A percentile compares a stretch with the other conserved stretches of the same genome.
phyloP scores from a whole-genome alignment of 2,329 filamentous ascomycete species.

The Botryosphaeria dothidea region DNA sequence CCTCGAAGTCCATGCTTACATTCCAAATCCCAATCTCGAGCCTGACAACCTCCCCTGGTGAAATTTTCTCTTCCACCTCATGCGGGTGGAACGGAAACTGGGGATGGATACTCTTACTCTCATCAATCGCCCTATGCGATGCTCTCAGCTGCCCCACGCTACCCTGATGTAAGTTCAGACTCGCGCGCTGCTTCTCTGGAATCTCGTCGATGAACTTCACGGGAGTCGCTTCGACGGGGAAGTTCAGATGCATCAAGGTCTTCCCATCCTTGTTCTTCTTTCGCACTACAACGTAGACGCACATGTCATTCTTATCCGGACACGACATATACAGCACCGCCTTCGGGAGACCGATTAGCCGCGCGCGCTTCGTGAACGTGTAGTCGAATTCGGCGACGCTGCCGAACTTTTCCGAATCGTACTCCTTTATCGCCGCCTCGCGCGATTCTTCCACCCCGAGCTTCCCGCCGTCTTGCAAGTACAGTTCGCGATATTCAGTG shows the following conservation, averaged over 20 bases:
- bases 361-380: conserved; percentile 32
- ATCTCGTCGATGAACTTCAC: conserved; percentile 56
- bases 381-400: conserved; percentile 25
- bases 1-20: conserved; percentile 49
- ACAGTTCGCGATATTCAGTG: conserved; percentile 23
- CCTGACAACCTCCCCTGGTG: conserved; percentile 44
- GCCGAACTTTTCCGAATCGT: conserved; percentile 25
- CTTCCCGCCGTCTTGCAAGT: conserved; percentile 19
- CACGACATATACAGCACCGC: conserved; percentile 50
- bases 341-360: conserved; percentile 51
- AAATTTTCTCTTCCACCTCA: conserved; percentile 42
- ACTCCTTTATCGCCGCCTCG: conserved; percentile 16
- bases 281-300: conserved; percentile 46
- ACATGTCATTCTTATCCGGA: conserved; percentile 46
- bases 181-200: conserved; percentile 49
- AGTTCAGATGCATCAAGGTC: conserved; percentile 44
- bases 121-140: conserved; percentile 42
- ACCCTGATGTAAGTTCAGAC: conserved; percentile 45
- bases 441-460: conserved; percentile 9
- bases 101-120: conserved; percentile 25
- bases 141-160: conserved; percentile 48
- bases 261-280: conserved; percentile 49
- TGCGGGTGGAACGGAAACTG: conserved; percentile 42
- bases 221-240: conserved; percentile 41
- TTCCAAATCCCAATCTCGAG: conserved; percentile 53